These are phyloP conservation scores for Lipomyces starkeyi DNA, from an alignment of 805 yeast genomes.

Conservation along the genomic window DNA sequence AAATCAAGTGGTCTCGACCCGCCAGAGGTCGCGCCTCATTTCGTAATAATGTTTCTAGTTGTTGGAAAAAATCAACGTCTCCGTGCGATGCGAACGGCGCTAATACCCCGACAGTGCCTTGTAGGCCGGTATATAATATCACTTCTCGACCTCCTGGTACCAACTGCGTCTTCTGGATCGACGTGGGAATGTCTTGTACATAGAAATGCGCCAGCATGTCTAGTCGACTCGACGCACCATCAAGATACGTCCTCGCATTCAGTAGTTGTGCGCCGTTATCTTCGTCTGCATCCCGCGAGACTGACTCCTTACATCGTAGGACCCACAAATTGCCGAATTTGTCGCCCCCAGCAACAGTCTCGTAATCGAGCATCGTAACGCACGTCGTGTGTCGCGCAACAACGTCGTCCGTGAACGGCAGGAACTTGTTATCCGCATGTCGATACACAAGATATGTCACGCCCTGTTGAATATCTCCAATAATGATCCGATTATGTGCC, in stretches of 20 bases:
- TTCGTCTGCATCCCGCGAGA: conserved; percentile 56
- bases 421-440: conserved; percentile 51
- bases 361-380: conserved; percentile 66
- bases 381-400: conserved; percentile 70
- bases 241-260: conserved; percentile 48
- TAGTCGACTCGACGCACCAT: conserved; percentile 63
- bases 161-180: conserved; percentile 60
- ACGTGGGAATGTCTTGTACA: conserved; percentile 72
- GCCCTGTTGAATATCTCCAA: conserved; percentile 76
- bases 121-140: conserved; percentile 73
- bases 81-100: conserved; percentile 67
- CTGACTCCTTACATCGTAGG: conserved; percentile 61
- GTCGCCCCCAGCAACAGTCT: conserved; percentile 84
- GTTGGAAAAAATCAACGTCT: conserved; percentile 65
- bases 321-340: conserved; percentile 81
- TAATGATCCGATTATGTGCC: conserved; percentile 64
- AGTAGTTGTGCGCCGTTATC: conserved; percentile 54
- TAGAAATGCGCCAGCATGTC: conserved; percentile 61
- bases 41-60: conserved; percentile 55
- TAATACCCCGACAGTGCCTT: conserved; percentile 79
- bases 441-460: conserved; percentile 63
- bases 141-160: conserved; percentile 69
- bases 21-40: conserved; percentile 49
- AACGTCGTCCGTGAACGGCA: conserved; percentile 72
- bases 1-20: conserved; percentile 71